Base-by-base conservation (phyloP, 495 filamentous ascomycete species). In the Collariella sp. region DNA sequence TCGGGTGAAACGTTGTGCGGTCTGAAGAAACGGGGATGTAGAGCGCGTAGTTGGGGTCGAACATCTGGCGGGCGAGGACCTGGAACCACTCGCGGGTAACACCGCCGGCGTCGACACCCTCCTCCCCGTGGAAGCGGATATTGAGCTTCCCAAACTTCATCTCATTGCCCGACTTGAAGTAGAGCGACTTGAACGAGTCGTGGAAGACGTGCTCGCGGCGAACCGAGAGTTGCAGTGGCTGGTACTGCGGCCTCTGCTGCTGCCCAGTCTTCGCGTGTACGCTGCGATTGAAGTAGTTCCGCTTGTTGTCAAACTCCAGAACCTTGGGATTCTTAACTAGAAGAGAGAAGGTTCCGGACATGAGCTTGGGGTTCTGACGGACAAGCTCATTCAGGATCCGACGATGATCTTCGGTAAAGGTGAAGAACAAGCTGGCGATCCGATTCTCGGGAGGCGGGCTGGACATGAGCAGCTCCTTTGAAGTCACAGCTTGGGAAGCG, bases 1-100 rank as follows among this genome's bases (percentile, higher is more conserved):
- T 97, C 18, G 93, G 93, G 71, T 99, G 93, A 83, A 99, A 99
- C 0, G 93, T 99, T 3, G 93, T 99, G 33, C 91, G 83, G 64
- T 99, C 93, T n/a, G 93, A 90, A 20, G 94, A 93, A 31, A 99
- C 93, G 2, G 93, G 94, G 49, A 87, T 87, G 72, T 95, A 99
- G 23, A 99, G 77, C 44, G 89, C 93, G 66, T 97, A 99, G 69
- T 95, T 91, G 46, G 94, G 86, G 72, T 99, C 94, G 70, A 99
- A 99, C 94, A 99, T 99, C 64, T 96, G 94, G 48, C 91, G 78
- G 12, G 93, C 83, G 60, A 99, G 87, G 38, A 96, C 94, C 67
- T 95, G 91, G 79, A 99, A 99, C 93, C 93, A 99, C 77, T 99
- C 93, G 67, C 93, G 83, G 48, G 93, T 96, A 42, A 99, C 93